A percentile compares a stretch with the other conserved stretches of the same genome.
These are phyloP conservation scores for Globisporangium spiculum DNA, from an alignment of 352 stramenopile species.

Conservation along the genomic window DNA sequence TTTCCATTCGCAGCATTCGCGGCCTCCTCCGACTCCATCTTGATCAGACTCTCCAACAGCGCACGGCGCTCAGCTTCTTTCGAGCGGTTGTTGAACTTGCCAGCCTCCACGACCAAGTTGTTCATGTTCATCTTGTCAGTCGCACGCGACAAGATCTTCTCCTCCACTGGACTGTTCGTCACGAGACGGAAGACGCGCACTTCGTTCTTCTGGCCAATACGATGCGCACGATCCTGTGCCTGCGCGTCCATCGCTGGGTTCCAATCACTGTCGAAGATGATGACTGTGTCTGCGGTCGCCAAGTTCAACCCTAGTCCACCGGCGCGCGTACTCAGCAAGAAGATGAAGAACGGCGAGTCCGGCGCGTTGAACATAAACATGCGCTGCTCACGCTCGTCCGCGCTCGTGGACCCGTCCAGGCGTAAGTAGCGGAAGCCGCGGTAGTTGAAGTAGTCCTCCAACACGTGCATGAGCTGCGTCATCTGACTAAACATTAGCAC, in stretches of 20 bases:
- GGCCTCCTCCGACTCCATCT: conserved; percentile 88
- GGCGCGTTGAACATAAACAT: conserved; percentile 98
- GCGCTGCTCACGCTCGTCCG: conserved; percentile 94
- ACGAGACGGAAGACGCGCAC: conserved; percentile 85
- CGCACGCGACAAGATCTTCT: conserved; percentile 84
- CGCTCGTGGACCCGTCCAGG: conserved; percentile 95
- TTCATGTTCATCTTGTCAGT: conserved; percentile 93
- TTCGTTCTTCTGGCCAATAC: conserved; percentile 91
- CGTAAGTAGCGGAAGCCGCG: conserved; percentile 93
- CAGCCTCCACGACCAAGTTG: conserved; percentile 86
- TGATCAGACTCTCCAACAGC: conserved; percentile 85
- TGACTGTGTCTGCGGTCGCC: conserved; percentile 97
- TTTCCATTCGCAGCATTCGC: conserved; percentile 39
- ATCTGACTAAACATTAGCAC: conserved; percentile 92
- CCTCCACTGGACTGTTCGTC: conserved; percentile 85
- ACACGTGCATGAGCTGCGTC: conserved; percentile 88
- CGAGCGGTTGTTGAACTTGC: conserved; percentile 87
- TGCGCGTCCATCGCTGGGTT: conserved; percentile 97
- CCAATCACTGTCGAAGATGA: conserved; percentile 99
- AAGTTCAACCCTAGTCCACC: conserved; percentile 98
- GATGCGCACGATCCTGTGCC: conserved; percentile 89
- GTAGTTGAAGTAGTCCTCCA: conserved; percentile 90
- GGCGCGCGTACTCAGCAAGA: conserved; percentile 96
- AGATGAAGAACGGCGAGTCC: conserved; percentile 92
- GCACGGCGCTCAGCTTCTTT: conserved; percentile 85